Evolutionary conservation across 345 rosid genomes (phyloP).

Genomic region (Angophora floribunda): DNA sequence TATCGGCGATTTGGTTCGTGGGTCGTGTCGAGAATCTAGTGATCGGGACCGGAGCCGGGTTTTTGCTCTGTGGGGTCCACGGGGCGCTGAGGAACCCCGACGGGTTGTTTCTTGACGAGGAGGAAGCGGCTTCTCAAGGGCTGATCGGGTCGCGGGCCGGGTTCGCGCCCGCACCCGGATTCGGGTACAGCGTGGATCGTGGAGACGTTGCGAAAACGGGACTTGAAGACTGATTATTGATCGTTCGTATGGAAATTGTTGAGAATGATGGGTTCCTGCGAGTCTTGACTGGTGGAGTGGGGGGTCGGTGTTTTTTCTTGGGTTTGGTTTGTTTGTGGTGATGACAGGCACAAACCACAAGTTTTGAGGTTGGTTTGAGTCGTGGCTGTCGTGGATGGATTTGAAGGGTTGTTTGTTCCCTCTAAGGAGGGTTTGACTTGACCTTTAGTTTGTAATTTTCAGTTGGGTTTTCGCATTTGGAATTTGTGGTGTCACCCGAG

Average conservation of each 20-base stretch:
- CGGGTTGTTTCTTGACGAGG: slow-evolving; percentile 18
- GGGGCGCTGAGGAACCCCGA: slow-evolving; percentile 17
- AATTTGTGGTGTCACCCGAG: background rate
- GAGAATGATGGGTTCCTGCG: background rate
- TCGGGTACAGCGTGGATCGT: background rate
- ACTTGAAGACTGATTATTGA: background rate
- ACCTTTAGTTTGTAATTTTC: background rate
- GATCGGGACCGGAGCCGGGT: slow-evolving; percentile 12
- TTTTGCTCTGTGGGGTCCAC: slow-evolving; percentile 18
- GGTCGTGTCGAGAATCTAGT: slow-evolving; percentile 9
- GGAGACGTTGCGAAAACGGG: background rate
- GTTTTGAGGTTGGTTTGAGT: background rate
- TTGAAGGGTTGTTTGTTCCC: background rate
- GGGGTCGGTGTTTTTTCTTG: background rate
- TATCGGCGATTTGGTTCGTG: slow-evolving; percentile 21
- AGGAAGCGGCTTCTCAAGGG: background rate
- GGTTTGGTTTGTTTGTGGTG: background rate
- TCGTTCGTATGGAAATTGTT: background rate
- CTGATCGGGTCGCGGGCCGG: slow-evolving; percentile 9
- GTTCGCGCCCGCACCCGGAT: background rate
- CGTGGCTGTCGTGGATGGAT: background rate
- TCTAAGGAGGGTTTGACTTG: background rate
- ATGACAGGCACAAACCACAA: background rate
- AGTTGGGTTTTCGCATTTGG: background rate
- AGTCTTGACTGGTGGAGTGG: background rate